Conservation (phyloP, 352 stramenopile genomes). For the Albugo laibachii region DNA sequence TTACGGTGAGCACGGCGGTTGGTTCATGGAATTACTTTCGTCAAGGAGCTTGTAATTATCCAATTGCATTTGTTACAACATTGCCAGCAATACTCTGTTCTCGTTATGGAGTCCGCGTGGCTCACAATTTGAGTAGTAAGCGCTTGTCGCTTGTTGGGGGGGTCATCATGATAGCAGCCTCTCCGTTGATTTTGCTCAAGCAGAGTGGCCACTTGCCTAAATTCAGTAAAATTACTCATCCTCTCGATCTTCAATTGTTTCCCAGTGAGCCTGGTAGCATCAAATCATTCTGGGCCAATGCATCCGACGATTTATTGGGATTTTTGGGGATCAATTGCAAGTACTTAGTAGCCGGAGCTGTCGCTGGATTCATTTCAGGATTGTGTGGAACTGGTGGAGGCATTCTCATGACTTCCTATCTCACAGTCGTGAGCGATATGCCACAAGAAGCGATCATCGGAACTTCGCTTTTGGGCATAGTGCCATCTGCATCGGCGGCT, state of each 20-base stretch:
- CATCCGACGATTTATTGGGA: constrained; percentile 11
- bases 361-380: constrained; percentile 66
- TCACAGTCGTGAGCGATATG: constrained; percentile 74
- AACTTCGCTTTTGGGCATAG: constrained; percentile 64
- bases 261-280: constrained; percentile 3
- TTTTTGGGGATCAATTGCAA: constrained; percentile 48
- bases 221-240: constrained; percentile 23
- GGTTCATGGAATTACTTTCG: constrained; percentile 55
- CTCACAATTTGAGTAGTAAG: constrained; percentile 56
- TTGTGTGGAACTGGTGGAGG: constrained; percentile 62
- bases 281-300: background rate
- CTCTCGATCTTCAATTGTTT: constrained; percentile 66
- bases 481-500: constrained; percentile 57
- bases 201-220: constrained; percentile 58
- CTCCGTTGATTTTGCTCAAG: constrained; percentile 70
- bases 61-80: constrained; percentile 47
- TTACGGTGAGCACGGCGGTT: constrained; percentile 40
- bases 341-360: constrained; percentile 49
- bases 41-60: constrained; percentile 49
- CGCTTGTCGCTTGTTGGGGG: constrained; percentile 54
- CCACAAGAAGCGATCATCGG: constrained; percentile 65
- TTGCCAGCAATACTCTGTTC: constrained; percentile 54
- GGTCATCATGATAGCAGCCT: constrained; percentile 51
- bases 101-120: constrained; percentile 56
- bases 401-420: constrained; percentile 74